These are phyloP conservation scores for Ulmus americana DNA, from an alignment of 331 rosid genomes.

Conservation along the genomic window DNA sequence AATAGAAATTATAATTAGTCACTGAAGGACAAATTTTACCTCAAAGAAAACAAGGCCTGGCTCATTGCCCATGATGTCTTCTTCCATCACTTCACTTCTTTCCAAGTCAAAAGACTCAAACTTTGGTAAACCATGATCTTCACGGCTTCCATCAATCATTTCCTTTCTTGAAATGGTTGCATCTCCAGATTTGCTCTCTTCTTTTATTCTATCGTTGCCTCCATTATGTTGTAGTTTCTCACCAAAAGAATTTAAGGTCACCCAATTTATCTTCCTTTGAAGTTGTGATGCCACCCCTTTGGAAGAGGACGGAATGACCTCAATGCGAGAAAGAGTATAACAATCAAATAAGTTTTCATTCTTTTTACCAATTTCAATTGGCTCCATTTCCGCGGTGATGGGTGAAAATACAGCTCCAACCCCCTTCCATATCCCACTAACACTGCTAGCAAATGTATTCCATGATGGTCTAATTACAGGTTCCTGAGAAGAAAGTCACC, in stretches of 20 bases:
- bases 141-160: constrained; percentile 12
- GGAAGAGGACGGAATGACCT: constrained; percentile 47
- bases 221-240: constrained; percentile 42
- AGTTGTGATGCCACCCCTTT: constrained; percentile 44
- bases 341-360: constrained; percentile 76
- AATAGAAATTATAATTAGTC: background rate
- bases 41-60: constrained; percentile 88
- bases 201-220: constrained; percentile 20
- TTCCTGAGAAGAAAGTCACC: constrained; percentile 49
- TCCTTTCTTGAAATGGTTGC: constrained; percentile 20
- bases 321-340: constrained; percentile 64
- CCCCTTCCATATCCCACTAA: constrained; percentile 94
- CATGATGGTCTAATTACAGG: constrained; percentile 83
- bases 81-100: constrained; percentile 78
- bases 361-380: constrained; percentile 61
- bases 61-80: constrained; percentile 78
- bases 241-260: constrained; percentile 78
- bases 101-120: constrained; percentile 64
- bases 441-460: constrained; percentile 87
- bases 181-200: constrained; percentile 21
- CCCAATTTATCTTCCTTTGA: constrained; percentile 77
- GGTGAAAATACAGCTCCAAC: constrained; percentile 96
- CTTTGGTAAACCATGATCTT: constrained; percentile 44
- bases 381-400: constrained; percentile 86
- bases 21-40: constrained; percentile 37